A percentile compares a stretch with the other conserved stretches of the same genome.
Conservation (phyloP, 768 basidiomycete genomes). For the Tricholoma saponaceum region DNA sequence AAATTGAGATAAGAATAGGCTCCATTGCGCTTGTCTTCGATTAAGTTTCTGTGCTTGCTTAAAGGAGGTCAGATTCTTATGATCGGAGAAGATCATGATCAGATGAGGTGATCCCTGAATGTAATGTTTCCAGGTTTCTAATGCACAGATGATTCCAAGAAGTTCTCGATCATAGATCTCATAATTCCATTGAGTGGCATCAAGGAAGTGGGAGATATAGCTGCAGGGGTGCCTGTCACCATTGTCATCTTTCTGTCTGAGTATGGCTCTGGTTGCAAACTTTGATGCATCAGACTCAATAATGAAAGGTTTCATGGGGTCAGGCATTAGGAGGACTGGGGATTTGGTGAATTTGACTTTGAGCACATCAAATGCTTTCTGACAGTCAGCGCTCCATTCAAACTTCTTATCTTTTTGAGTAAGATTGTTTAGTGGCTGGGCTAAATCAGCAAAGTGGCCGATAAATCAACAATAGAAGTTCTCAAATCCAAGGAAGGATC, state of each 20-base stretch:
- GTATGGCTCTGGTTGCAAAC: slow-evolving; percentile 26
- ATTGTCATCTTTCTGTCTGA: slow-evolving; percentile 23
- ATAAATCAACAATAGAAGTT: no score
- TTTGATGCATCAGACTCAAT: slow-evolving; percentile 29
- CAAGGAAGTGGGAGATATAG: slow-evolving; percentile 18
- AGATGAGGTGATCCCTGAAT: slow-evolving; percentile 10
- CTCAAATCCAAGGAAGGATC: no score
- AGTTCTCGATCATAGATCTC: slow-evolving; percentile 40
- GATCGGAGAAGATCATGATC: slow-evolving; percentile 15
- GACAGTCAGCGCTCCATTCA: slow-evolving; percentile 17
- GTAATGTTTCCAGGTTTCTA: slow-evolving; percentile 27
- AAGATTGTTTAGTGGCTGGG: no score
- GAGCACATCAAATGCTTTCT: slow-evolving; percentile 12
- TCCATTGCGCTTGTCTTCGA: slow-evolving; percentile 9
- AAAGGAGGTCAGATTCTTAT: slow-evolving; percentile 24
- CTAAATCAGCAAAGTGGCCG: no score
- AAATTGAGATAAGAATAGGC: slow-evolving; percentile 4
- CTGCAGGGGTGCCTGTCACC: slow-evolving; percentile 30
- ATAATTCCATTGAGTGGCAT: slow-evolving; percentile 27
- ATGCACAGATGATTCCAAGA: slow-evolving; percentile 36
- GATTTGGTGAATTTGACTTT: slow-evolving; percentile 21
- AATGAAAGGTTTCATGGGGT: slow-evolving; percentile 13
- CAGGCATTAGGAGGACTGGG: slow-evolving; percentile 20
- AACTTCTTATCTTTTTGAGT: background rate
- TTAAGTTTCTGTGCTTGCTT: slow-evolving; percentile 7